Percentiles rank a stretch among this genome's conserved stretches.
Evolutionary conservation across 305 asterid species (phyloP).

Genomic region (Fraxinus xanthoxyloides): DNA sequence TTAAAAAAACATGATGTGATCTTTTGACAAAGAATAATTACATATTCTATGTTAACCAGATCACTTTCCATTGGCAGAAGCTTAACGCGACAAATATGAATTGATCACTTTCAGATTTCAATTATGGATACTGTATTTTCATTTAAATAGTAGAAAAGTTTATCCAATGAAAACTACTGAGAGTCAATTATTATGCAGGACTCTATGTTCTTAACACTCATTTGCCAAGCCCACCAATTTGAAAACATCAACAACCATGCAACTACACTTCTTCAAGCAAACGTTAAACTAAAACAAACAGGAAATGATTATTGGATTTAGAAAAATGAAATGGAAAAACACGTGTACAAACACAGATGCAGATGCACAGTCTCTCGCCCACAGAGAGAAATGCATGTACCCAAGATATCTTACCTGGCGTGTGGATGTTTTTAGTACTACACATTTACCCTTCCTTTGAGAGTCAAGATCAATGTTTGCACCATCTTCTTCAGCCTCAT

Average conservation of each 20-base stretch:
- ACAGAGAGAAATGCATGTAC: not conserved
- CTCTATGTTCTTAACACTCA: not conserved
- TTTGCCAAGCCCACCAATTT: not conserved
- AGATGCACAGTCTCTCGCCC: not conserved
- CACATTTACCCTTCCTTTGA: constrained; percentile 92
- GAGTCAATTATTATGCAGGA: not conserved
- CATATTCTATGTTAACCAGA: not conserved
- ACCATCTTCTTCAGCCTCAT: constrained; percentile 98
- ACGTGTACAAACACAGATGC: not conserved
- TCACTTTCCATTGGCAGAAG: not conserved
- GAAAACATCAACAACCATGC: not conserved
- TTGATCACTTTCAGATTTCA: not conserved
- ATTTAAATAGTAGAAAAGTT: not conserved
- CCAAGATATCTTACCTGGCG: constrained; percentile 62
- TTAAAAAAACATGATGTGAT: not conserved
- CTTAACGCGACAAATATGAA: not conserved
- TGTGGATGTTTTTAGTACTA: constrained; percentile 88
- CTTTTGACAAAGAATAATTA: not conserved
- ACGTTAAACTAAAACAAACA: not conserved
- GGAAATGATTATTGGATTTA: not conserved
- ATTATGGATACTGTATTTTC: not conserved
- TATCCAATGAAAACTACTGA: not conserved
- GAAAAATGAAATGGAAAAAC: not conserved
- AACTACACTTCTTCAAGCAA: not conserved
- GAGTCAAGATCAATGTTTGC: constrained; percentile 97